Conservation (phyloP, 805 yeast genomes). For the Diddensiella santjacobensis region DNA sequence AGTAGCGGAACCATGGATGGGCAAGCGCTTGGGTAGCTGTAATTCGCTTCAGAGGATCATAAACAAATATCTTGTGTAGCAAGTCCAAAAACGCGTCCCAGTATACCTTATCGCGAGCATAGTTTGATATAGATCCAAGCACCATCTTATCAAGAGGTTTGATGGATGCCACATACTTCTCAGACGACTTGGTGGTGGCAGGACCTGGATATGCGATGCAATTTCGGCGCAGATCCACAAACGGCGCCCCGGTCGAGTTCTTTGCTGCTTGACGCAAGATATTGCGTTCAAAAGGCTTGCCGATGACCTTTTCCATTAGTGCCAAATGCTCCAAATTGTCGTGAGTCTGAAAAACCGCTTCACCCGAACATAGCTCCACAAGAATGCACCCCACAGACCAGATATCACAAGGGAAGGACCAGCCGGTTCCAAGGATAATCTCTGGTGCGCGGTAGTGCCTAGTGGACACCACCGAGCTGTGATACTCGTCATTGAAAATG, state of each 20-base stretch:
- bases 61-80: conserved; percentile 58
- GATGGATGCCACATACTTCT: conserved; percentile 36
- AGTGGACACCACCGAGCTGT: conserved; percentile 86
- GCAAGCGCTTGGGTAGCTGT: conserved; percentile 71
- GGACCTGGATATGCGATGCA: conserved; percentile 35
- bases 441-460: conserved; percentile 98
- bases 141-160: conserved; percentile 31
- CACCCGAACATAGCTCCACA: conserved; percentile 89
- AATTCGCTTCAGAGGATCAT: conserved; percentile 68
- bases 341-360: conserved; percentile 90
- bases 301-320: conserved; percentile 82
- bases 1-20: conserved; percentile 68
- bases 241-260: conserved; percentile 17
- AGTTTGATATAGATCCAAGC: conserved; percentile 16
- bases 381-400: conserved; percentile 96
- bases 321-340: conserved; percentile 93
- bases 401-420: conserved; percentile 95
- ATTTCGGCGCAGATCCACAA: conserved; percentile 3
- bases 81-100: conserved; percentile 82
- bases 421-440: conserved; percentile 87
- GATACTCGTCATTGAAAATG: conserved; percentile 89
- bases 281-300: conserved; percentile 38
- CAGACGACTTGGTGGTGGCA: conserved; percentile 35
- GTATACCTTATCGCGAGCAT: conserved; percentile 43
- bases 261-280: conserved; percentile 24